Evolutionary conservation across 495 filamentous ascomycete genomes (phyloP), one percentile per base, ranked within the genome.

Genomic region (Neurospora africana): DNA sequence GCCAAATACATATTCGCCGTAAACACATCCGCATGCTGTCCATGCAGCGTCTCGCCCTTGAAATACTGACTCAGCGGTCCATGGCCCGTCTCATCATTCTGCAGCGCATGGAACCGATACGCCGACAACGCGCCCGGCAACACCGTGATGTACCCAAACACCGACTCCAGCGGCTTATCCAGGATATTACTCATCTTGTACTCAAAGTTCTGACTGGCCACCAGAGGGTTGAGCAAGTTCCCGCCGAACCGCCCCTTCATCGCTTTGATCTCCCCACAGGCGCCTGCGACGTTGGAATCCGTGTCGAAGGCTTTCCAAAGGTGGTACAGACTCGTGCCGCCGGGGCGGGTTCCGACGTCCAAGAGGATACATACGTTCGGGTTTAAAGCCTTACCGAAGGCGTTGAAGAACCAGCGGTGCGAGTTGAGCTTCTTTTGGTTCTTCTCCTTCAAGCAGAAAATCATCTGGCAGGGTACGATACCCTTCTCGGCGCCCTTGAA

Each of bases 121-220:
- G 96, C 96, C 79, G 91, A 94, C 67, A 99, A 85, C 5, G 96
- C 96, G 76, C 96, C 96, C 3, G 96, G 96, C 68, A 98, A 82
- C 78, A 98, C 96, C 27, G 96, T 98, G 74, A 98, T 98, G 77
- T 98, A 98, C 4, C 96, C 96, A 77, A 99, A 98, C 3, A 98
- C 96, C 3, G 91, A 94, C 81, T 99, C 96, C 30, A 99, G 84
- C 5, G 96, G 96, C 81, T 98, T 98, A 79, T 99, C 96, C 35
- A 99, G 85, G 77, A 99, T 99, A 74, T 98, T 99, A 8, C 93
- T 97, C 95, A 98, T 97, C 83, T 99, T 99, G 86, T 99, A 99
- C 81, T 99, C 96, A 76, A 98, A 99, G 77, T 99, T 98, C 80
- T 99, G 96, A 65, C 92, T 94, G 0, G 96, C 96, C 9, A 99